Evolutionary conservation across 2,329 filamentous ascomycete species (phyloP).

Genomic region (Ophiostoma ulmi): DNA sequence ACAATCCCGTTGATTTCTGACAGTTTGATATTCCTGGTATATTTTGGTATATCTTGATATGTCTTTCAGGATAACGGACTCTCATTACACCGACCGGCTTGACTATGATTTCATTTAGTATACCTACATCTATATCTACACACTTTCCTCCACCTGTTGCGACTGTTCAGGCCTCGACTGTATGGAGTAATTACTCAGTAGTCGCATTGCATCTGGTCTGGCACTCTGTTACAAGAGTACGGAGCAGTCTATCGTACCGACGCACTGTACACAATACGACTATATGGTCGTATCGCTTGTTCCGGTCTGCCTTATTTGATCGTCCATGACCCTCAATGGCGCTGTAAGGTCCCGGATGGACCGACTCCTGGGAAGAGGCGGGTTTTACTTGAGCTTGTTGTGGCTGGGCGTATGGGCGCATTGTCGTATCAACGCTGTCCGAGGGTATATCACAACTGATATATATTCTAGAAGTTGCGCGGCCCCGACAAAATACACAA

Average conservation of each 20-base stretch:
- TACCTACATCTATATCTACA: background rate
- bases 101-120: too few species aligned
- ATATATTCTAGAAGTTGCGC: background rate
- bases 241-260: background rate
- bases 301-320: background rate
- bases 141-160: background rate
- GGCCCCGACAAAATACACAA: background rate
- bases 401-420: background rate
- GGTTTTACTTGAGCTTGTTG: conserved; percentile 2
- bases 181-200: background rate
- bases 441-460: background rate
- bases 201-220: background rate
- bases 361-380: background rate
- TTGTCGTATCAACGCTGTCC: background rate
- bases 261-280: background rate
- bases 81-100: too few species aligned
- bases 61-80: too few species aligned
- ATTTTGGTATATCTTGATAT: too few species aligned
- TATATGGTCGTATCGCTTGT: background rate
- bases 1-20: too few species aligned
- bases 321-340: background rate
- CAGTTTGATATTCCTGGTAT: too few species aligned
- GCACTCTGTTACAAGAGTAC: background rate
- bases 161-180: background rate
- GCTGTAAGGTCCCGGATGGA: background rate